Base-by-base conservation (phyloP, 352 stramenopile species). In the Globisporangium mamillatum region DNA sequence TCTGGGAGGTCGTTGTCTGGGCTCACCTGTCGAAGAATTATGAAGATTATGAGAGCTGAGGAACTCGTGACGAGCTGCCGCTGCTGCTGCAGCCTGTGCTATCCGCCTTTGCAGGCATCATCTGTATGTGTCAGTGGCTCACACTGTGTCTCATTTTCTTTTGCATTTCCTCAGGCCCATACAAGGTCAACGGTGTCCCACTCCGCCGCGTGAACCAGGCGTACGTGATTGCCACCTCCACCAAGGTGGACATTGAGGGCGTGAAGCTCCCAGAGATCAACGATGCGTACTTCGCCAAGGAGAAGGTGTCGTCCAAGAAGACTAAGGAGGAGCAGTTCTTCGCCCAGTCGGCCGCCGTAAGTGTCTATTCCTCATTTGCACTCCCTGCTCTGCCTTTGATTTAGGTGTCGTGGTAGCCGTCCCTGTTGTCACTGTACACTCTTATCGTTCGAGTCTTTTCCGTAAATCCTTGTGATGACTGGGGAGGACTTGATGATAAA, bases 121-220 rank as follows among this genome's bases (percentile, higher is more conserved):
- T n/a, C 12, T n/a, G 16, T 8, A n/a, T 18, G 4, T n/a, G 34
- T 32, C 38, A 18, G 25, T 55, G 1, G 25, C 34, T 68, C 9
- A 63, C 53, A 27, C n/a, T 25, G 4, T 55, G 36, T 16, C 36
- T 56, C 9, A 16, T 55, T 20, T 25, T 10, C 12, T 12, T 50
- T 8, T 59, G 14, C 63, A 10, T 66, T 66, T 3, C 7, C 29
- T 29, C 64, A 98, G 97, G 98, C 75, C 98, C 98, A 32, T 99
- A 99, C 94, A 98, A 98, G 88, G 90, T 99, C 60, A 99, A 99
- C 89, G 97, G 97, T 71, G 97, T 99, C 29, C 98, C 97, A 27
- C 80, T 99, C 63, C 92, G 97, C 74, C 96, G 98, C 68, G 96
- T 99, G 60, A 99, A 99, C 88, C 97, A 99, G 89, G 86, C 95